Conservation (phyloP, 2,329 filamentous ascomycete genomes). For the Raffaelea arxii region DNA sequence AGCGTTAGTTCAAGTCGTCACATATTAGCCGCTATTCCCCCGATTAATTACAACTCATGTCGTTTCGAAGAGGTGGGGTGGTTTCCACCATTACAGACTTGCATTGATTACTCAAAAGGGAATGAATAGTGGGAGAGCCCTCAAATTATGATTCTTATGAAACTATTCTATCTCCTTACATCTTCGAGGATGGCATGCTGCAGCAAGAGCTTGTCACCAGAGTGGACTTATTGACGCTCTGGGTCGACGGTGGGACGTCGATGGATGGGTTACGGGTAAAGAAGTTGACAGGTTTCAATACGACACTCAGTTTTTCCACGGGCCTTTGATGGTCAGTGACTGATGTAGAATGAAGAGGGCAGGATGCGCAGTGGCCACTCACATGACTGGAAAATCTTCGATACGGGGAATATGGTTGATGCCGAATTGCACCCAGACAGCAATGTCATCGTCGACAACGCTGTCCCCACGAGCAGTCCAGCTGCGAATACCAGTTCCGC, state of each 20-base stretch:
- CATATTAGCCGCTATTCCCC: too few species aligned
- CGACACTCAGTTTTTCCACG: slow-evolving; percentile 4
- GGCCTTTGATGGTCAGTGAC: background rate
- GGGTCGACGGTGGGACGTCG: slow-evolving; percentile 5
- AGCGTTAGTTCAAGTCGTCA: too few species aligned
- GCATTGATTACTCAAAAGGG: too few species aligned
- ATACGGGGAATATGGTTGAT: slow-evolving; percentile 55
- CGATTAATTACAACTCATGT: too few species aligned
- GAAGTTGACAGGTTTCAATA: slow-evolving; percentile 7
- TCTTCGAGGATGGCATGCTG: too few species aligned
- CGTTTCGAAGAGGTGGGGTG: too few species aligned
- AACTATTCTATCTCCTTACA: too few species aligned
- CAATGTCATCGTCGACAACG: slow-evolving; percentile 13
- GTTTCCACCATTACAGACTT: too few species aligned
- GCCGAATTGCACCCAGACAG: slow-evolving; percentile 47
- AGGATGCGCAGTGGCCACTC: slow-evolving; percentile 20
- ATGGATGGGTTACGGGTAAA: slow-evolving; percentile 5
- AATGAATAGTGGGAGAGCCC: too few species aligned
- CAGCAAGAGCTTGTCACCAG: too few species aligned
- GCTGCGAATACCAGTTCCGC: background rate
- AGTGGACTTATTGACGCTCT: background rate
- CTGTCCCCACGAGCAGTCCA: background rate
- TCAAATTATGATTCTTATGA: too few species aligned
- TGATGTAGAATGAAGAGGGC: background rate
- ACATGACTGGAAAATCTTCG: slow-evolving; percentile 63